Evolutionary conservation across 2,329 filamentous ascomycete genomes (phyloP), one percentile per base, ranked within the genome.

Genomic region (Colletotrichum lindemuthianum): DNA sequence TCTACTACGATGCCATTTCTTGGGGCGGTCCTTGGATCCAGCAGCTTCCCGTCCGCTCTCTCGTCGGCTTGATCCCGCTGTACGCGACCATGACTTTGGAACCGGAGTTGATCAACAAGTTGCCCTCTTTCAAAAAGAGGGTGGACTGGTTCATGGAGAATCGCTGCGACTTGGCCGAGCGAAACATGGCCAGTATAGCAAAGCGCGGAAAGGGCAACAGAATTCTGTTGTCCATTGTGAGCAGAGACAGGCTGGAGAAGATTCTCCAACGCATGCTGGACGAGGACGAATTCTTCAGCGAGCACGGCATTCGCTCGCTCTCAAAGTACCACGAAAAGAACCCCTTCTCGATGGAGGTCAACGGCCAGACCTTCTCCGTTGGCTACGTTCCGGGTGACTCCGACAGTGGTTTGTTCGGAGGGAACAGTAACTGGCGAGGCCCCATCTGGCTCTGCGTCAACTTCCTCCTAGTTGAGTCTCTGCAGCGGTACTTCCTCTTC

Each of bases 1-100:
- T 98, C 83, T 98, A 98, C 84, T 98, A 98, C 75, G 95, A 98
- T 79, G 95, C 95, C 33, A 98, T 98, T 69, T 96, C 94, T 1
- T 98, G 93, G 88, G 95, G 95, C 53, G 93, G 93, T 8, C 94
- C 94, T 8, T 97, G 90, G 90, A 92, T 92, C 57, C 92, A 97
- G 73, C 94, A 97, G 77, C 86, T 98, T 73, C 94, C 93, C 1
- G 92, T 98, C 56, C 86, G 93, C 63, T 98, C 95, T 13, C 86
- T 98, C 8, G 95, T 98, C 56, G 95, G 96, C 10, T 82, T 98
- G 63, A 98, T 98, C 68, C 95, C 95, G 2, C 86, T 98, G 10
- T 98, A 96, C 74, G 93, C 93, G 7, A 96, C 94, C 3, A 82
- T 96, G 67, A 98, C 96, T 0, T 83, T 98, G 10, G 96, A 98